A percentile compares a stretch with the other conserved stretches of the same genome.
Conservation (phyloP, 2,329 filamentous ascomycete species). For the Clarireedia homoeocarpa region DNA sequence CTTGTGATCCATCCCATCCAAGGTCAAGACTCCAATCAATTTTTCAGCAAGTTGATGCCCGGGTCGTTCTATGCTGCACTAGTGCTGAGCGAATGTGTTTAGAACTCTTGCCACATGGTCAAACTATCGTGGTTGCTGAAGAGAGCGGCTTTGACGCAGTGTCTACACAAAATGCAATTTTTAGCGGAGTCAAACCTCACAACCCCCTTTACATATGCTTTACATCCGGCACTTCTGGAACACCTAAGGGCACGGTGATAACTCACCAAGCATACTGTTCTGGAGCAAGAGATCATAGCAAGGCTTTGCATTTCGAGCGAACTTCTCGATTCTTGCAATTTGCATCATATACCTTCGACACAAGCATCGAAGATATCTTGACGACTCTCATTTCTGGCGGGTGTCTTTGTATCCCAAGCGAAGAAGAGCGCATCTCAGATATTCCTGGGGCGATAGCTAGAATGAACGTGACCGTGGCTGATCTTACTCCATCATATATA, state of each 20-base stretch:
- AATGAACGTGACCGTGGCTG: conserved; percentile 18
- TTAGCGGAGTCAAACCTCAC: background rate
- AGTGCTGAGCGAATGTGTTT: background rate
- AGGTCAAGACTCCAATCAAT: conserved; percentile 17
- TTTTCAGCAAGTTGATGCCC: conserved; percentile 3
- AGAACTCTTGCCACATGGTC: background rate
- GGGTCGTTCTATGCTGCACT: conserved; percentile 10
- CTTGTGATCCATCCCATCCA: conserved; percentile 27
- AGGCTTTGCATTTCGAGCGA: conserved; percentile 23
- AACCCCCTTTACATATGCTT: conserved; percentile 34
- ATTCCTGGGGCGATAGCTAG: conserved; percentile 25
- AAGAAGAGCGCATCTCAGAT: conserved; percentile 23
- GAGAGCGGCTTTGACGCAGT: background rate
- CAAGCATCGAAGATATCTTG: conserved; percentile 15
- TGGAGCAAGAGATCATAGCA: conserved; percentile 18
- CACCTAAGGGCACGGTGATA: conserved; percentile 31
- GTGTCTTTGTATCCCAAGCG: conserved; percentile 18
- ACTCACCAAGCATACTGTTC: conserved; percentile 5
- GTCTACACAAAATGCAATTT: background rate
- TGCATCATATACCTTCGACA: conserved; percentile 19
- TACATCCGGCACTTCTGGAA: conserved; percentile 38
- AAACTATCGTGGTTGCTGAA: background rate
- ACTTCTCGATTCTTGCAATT: conserved; percentile 17
- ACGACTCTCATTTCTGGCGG: conserved; percentile 16
- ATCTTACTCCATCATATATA: conserved; percentile 20